Conservation (phyloP, 305 asterid species). For the Ajuga reptans region DNA sequence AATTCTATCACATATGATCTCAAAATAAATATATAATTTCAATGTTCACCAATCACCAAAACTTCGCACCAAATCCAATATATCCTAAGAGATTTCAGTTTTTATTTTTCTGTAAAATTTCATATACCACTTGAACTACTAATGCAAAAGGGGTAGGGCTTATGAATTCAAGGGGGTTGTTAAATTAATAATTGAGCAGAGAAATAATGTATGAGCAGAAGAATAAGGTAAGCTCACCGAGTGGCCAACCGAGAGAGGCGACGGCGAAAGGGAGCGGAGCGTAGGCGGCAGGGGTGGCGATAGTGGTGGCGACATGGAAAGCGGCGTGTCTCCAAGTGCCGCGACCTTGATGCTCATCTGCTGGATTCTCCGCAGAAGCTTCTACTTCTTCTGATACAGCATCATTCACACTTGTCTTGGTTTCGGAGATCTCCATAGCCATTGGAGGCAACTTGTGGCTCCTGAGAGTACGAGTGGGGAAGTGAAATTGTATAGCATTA, state of each 20-base stretch:
- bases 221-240: conserved; percentile 24
- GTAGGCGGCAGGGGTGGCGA: conserved; percentile 65
- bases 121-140: too few species aligned
- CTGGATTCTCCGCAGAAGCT: too few species aligned
- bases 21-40: too few species aligned
- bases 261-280: conserved; percentile 65
- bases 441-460: background rate
- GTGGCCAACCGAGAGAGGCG: conserved; percentile 58
- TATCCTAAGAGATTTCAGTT: too few species aligned
- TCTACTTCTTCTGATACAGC: background rate
- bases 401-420: background rate
- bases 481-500: background rate
- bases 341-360: conserved; percentile 22
- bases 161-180: too few species aligned
- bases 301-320: conserved; percentile 58
- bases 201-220: background rate
- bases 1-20: too few species aligned
- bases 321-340: conserved; percentile 62
- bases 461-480: background rate
- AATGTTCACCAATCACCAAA: too few species aligned
- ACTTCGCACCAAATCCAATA: too few species aligned
- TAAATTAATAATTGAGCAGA: too few species aligned
- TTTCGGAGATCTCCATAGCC: background rate
- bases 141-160: too few species aligned
- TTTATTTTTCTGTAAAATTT: too few species aligned